Evolutionary conservation across 2,329 filamentous ascomycete species (phyloP), one percentile per base, ranked within the genome.

Genomic region (Cordyceps cateniannulata): DNA sequence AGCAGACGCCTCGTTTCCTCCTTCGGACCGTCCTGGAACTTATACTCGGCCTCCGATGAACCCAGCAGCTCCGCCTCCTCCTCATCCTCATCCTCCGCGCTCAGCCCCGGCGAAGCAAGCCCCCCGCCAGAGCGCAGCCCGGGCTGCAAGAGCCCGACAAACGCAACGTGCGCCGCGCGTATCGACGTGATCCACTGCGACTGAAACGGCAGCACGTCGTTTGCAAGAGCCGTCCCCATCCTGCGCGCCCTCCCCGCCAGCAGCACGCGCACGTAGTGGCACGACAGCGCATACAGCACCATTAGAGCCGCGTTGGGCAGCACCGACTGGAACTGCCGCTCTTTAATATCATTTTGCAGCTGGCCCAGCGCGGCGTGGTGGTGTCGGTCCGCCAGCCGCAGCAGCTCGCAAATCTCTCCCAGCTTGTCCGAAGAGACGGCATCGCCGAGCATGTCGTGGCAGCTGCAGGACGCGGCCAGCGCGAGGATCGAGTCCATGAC

Each of bases 401-500:
- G 62, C 0, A 71, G 60, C 3, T 53, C 58, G 0, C 52, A 42
- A 1, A 70, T 52, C 6, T 66, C 63, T 1, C 27, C 27, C 4
- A 60, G 47, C 2, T 18, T 48, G 0, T 38, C 4, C 0, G 48
- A 58, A 3, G 50, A 8, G n/a, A 2, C 42, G 42, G 7, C 42
- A 8, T 8, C n/a, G 42, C 42, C 42, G n/a, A 73, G 60, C 10
- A 73, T 65, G 24, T 75, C 72, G n/a, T 72, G 69, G 14, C 71
- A 75, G 62, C 74, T 73, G 62, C 75, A 75, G 1, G 73, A 70
- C 2, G 76, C 76, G 0, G 76, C 72, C 2, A 79, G 65, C 2
- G 76, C 75, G 0, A 79, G 66, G 5, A 79, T 68, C 0, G 76
- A 77, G 42, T 68, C 71, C 75, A 78, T 77, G 2, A 79, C 70